Percentiles rank a stretch among this genome's conserved stretches.
Evolutionary conservation across 148 eudicot genomes (phyloP).

Genomic region (Polygonum maritimum): DNA sequence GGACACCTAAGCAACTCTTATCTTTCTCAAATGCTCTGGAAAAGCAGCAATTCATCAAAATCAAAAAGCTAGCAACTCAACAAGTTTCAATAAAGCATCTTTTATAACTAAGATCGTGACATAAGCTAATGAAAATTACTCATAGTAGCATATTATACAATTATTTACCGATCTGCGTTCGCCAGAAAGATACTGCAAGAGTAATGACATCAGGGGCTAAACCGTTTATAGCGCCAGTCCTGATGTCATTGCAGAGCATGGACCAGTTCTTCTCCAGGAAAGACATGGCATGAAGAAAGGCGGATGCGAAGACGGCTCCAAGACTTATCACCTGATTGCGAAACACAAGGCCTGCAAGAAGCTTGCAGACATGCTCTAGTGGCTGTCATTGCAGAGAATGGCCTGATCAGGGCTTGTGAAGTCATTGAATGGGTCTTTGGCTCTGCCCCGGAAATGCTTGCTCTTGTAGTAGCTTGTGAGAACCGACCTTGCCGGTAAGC

Average conservation of each 20-base stretch:
- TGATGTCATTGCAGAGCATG: constrained; percentile 47
- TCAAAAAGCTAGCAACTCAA: background rate
- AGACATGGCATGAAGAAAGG: constrained; percentile 53
- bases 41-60: background rate
- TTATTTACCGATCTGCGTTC: too few relatives aligned
- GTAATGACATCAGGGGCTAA: too few relatives aligned
- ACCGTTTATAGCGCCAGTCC: constrained; percentile 18
- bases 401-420: constrained; percentile 60
- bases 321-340: constrained; percentile 58
- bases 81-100: constrained; percentile 3
- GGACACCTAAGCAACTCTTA: background rate
- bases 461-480: constrained; percentile 73
- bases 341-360: constrained; percentile 54
- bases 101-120: background rate
- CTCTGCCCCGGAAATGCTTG: constrained; percentile 31
- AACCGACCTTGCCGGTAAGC: constrained; percentile 54
- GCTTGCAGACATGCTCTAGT: constrained; percentile 79
- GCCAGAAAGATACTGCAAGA: too few relatives aligned
- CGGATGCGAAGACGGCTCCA: constrained; percentile 78
- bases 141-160: too few relatives aligned
- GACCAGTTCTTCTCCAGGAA: constrained; percentile 55
- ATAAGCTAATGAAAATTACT: too few relatives aligned
- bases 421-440: constrained; percentile 34
- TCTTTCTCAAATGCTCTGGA: background rate
- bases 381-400: constrained; percentile 53